Base-by-base conservation (phyloP, 176 grass and related monocot genomes). In the Lolium rigidum region DNA sequence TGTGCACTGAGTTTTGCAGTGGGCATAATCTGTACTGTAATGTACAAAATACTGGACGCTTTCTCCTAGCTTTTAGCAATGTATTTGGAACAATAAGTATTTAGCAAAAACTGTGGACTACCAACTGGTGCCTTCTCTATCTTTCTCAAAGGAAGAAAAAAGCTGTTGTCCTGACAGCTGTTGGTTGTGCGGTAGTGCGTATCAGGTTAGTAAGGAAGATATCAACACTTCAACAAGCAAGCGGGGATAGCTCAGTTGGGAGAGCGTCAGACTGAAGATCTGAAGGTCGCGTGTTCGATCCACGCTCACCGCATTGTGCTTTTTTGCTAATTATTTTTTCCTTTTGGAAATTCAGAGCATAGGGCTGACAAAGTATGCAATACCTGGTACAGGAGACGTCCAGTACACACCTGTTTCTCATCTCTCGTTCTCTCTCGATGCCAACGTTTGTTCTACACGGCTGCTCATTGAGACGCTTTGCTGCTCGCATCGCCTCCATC, bases 181-280 rank as follows among this genome's bases (percentile, higher is more conserved):
- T 56, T 0, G 0, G 4, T 18, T 56, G 16, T 56, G 16, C 18
- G 1, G 3, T 10, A 0, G n/a, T 61, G 4, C 7, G 2, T 43
- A 43, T 43, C 41, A 43, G 41, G 41, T 5, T n/a, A 7, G 1
- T 65, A 28, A 0, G 0, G 1, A 15, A 0, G 12, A 28, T 28
- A 38, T 43, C 0, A 8, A 0, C 0, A 0, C 1, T 3, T 1
- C 0, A 2, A 3, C 0, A 63, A 7, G 1, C 4, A 75, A 54
- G 87, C 93, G 90, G 91, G 93, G 93, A 95, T 98, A 94, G 93
- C 93, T 98, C 93, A 92, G 92, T 92, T 98, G 93, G 96, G 93
- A 98, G 92, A 95, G 90, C 92, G 93, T 98, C 90, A 98, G 96
- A 94, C 92, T 95, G 92, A 95, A 98, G 90, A 95, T 95, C 88